A percentile compares a stretch with the other conserved stretches of the same genome.
Conservation (phyloP, 352 stramenopile genomes). For the Phytophthora tentaculata region DNA sequence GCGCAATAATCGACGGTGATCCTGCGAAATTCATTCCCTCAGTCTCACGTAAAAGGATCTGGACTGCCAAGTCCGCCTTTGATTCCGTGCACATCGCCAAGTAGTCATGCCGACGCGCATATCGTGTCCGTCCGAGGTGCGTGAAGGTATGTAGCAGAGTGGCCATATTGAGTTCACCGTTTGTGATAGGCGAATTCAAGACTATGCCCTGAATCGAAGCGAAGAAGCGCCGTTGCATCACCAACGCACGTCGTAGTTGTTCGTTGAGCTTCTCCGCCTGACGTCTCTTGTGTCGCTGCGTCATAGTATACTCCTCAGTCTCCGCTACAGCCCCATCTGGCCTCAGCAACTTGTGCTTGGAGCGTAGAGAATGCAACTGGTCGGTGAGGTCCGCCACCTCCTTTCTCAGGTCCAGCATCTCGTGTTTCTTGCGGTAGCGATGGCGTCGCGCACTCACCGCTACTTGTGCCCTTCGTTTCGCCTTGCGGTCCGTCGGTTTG, state of each 20-base stretch:
- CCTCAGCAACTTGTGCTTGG: conserved; percentile 37
- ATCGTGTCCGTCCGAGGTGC: conserved; percentile 42
- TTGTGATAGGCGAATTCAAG: conserved; percentile 24
- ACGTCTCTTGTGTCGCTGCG: conserved; percentile 39
- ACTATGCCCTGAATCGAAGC: conserved; percentile 46
- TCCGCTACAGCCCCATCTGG: conserved; percentile 30
- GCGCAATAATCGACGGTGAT: conserved; percentile 46
- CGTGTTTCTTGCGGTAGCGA: conserved; percentile 47
- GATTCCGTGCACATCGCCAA: conserved; percentile 47
- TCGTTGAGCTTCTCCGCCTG: conserved; percentile 52
- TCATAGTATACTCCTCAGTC: conserved; percentile 42
- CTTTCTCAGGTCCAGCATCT: conserved; percentile 47
- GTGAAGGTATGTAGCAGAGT: conserved; percentile 66
- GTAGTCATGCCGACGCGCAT: conserved; percentile 52
- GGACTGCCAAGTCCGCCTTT: conserved; percentile 58
- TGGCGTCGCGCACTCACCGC: conserved; percentile 32
- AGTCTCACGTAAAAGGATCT: conserved; percentile 61
- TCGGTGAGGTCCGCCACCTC: conserved; percentile 43
- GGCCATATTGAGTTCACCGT: conserved; percentile 54
- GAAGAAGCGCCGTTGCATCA: conserved; percentile 57
- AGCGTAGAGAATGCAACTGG: conserved; percentile 40
- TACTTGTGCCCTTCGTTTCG: conserved; percentile 28
- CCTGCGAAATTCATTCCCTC: conserved; percentile 38
- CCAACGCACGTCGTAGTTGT: conserved; percentile 53
- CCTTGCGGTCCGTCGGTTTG: conserved; percentile 21